Evolutionary conservation across 169 alveolate species (phyloP).

Genomic region (Amoebophrya sp.): DNA sequence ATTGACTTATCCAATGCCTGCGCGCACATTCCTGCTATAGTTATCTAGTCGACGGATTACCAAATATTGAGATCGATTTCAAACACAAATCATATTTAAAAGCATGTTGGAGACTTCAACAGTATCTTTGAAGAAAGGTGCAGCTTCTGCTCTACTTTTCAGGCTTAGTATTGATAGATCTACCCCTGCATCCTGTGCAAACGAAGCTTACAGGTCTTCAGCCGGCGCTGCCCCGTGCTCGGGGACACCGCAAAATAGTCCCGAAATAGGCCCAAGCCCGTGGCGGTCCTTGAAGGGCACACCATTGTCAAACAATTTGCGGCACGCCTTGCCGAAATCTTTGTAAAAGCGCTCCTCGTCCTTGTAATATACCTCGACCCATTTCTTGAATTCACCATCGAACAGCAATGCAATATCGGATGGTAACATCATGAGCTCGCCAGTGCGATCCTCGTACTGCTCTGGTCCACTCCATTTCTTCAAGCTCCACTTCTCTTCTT

Average conservation of each 20-base stretch:
- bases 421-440: background rate
- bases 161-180: too few species aligned
- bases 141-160: too few species aligned
- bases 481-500: slow-evolving; percentile 13
- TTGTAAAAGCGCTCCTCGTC: background rate
- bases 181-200: too few species aligned
- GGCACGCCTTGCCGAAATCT: background rate
- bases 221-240: background rate
- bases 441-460: background rate
- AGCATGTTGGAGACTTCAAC: too few species aligned
- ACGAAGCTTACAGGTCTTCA: background rate
- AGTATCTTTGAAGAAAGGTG: too few species aligned
- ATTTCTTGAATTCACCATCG: background rate
- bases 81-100: too few species aligned
- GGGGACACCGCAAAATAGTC: background rate
- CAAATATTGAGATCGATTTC: too few species aligned
- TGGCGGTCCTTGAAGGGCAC: background rate
- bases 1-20: too few species aligned
- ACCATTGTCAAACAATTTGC: background rate
- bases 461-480: background rate
- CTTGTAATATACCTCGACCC: background rate
- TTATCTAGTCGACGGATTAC: too few species aligned
- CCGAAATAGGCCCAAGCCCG: background rate
- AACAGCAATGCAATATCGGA: background rate
- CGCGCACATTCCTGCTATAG: too few species aligned